Conservation (phyloP, 768 basidiomycete genomes). For the Kwoniella pini region DNA sequence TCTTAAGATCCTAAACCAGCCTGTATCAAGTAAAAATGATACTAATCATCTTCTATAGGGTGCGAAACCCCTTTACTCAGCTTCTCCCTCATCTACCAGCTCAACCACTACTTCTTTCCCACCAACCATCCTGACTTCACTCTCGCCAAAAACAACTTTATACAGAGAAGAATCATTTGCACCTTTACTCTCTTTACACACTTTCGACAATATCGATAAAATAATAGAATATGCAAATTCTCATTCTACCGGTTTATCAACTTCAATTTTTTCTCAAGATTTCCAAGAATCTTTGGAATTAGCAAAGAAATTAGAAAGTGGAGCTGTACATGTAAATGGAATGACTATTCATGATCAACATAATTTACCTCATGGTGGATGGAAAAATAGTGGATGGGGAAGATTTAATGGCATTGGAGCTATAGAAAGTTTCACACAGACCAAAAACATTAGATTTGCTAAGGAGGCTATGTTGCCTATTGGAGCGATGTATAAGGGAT, state of each 20-base stretch:
- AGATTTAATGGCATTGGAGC: slow-evolving; percentile 53
- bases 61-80: slow-evolving; percentile 18
- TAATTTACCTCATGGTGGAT: slow-evolving; percentile 51
- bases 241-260: slow-evolving; percentile 61
- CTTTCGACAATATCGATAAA: slow-evolving; percentile 15
- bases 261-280: slow-evolving; percentile 62
- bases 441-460: slow-evolving; percentile 29
- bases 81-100: neutral
- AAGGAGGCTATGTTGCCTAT: slow-evolving; percentile 20
- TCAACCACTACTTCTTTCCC: slow-evolving; percentile 8
- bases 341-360: slow-evolving; percentile 52
- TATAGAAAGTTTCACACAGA: slow-evolving; percentile 51
- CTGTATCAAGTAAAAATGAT: neutral
- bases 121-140: slow-evolving; percentile 25
- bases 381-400: slow-evolving; percentile 51
- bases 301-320: slow-evolving; percentile 60
- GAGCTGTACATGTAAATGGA: slow-evolving; percentile 62
- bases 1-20: no score
- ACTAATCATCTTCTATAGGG: no score
- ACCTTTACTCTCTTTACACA: slow-evolving; percentile 60
- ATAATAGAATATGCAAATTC: slow-evolving; percentile 60
- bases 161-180: slow-evolving; percentile 63
- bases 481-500: slow-evolving; percentile 13
- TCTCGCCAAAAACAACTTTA: slow-evolving; percentile 12
- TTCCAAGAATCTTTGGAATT: slow-evolving; percentile 58